Evolutionary conservation across 768 basidiomycete genomes (phyloP), one percentile per base, ranked within the genome.

Genomic region (Termitomyces sp.): DNA sequence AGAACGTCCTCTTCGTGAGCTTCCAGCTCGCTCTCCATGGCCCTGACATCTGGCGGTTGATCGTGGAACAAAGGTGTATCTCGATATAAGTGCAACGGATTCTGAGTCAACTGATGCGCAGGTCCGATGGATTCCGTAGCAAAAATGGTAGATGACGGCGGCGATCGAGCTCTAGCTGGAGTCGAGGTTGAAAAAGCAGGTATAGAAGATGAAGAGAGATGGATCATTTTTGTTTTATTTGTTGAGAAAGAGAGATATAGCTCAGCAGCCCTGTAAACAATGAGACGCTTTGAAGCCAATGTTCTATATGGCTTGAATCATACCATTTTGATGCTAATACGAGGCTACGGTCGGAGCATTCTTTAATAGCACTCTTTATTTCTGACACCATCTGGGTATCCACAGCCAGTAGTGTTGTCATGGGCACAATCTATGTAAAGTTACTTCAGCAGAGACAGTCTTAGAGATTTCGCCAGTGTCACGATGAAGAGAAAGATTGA

Each of bases 281-380:
- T 52, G 26, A 52, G n/a, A 24, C 47, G 10, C 14, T 26, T 14
- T 20, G 16, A 49, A 14, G 22, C 33, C 5, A n/a, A 40, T 20
- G 2, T 24, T 14, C 32, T 20, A 61, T 30, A 54, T 14, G 22
- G 20, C 16, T 16, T 24, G 8, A 62, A 3, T 26, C 77, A 56
- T 66, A 92, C 91, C 91, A 93, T 77, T 91, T 92, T 35, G 88
- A 80, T 54, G 90, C 88, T 30, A 81, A 76, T 16, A 75, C 69
- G 41, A 94, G 72, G 2, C 90, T 88, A 68, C 90, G 76, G 28
- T 88, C 86, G 18, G 86, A 76, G 63, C 90, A 92, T 66, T 92
- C 88, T 58, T 78, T 81, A 56, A 87, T 79, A 5, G 90, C 84
- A 41, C 68, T 70, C 28, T 86, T 77, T 53, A 94, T 66, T 24